These are phyloP conservation scores for Penicillium arizonense DNA, from an alignment of 495 filamentous ascomycete species.

Conservation along the genomic window DNA sequence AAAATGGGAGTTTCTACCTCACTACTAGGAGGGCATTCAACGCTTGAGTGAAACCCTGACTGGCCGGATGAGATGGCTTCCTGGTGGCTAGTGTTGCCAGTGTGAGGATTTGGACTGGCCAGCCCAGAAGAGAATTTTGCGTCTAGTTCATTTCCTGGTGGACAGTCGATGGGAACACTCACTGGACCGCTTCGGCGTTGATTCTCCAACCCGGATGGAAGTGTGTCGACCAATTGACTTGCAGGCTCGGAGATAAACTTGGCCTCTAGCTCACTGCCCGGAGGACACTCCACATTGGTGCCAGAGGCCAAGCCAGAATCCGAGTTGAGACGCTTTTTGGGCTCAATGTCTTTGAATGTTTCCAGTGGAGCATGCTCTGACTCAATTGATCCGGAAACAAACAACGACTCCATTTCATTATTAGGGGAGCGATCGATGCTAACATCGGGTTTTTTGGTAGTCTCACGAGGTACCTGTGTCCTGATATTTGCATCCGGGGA, in stretches of 20 bases:
- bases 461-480: background rate
- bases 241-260: conserved; percentile 9
- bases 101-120: background rate
- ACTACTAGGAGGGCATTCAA: background rate
- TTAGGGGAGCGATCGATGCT: conserved; percentile 4
- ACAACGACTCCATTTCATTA: conserved; percentile 9
- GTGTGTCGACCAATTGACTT: background rate
- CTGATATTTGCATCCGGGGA: background rate
- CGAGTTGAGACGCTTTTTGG: background rate
- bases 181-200: background rate
- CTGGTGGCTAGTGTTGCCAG: background rate
- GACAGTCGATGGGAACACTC: conserved; percentile 8
- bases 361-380: background rate
- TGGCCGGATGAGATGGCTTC: no score
- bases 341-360: background rate
- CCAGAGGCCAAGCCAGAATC: background rate
- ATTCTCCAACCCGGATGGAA: background rate
- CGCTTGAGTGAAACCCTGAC: background rate
- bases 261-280: conserved; percentile 18
- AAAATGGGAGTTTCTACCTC: background rate
- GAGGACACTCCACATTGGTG: conserved; percentile 12
- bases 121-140: background rate
- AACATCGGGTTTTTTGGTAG: conserved; percentile 1
- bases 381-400: conserved; percentile 4
- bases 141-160: conserved; percentile 3